Evolutionary conservation across 306 rosid species (phyloP).

Genomic region (Cicer arietinum): DNA sequence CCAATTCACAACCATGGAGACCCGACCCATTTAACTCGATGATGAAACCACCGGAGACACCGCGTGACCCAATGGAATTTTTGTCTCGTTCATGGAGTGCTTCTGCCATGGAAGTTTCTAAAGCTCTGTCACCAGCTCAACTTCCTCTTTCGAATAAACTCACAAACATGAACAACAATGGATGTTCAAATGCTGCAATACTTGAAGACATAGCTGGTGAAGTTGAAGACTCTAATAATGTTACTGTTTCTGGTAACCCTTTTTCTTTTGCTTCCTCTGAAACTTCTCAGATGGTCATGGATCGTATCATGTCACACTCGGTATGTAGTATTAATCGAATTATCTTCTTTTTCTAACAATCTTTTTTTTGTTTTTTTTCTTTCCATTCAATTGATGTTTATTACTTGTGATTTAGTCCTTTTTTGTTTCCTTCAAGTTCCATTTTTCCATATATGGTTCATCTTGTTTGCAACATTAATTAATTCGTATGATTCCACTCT

Average conservation of each 20-base stretch:
- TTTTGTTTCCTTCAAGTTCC: neutral
- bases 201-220: slow-evolving; percentile 71
- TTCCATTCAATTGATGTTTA: neutral
- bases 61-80: slow-evolving; percentile 85
- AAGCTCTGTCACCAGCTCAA: slow-evolving; percentile 69
- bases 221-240: slow-evolving; percentile 56
- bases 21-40: slow-evolving; percentile 55
- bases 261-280: slow-evolving; percentile 88
- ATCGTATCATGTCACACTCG: slow-evolving; percentile 95
- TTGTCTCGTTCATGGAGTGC: slow-evolving; percentile 92
- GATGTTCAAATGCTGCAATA: slow-evolving; percentile 40
- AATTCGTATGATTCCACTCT: no score
- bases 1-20: slow-evolving; percentile 57
- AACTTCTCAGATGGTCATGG: slow-evolving; percentile 95
- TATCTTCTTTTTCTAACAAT: neutral
- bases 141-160: slow-evolving; percentile 15
- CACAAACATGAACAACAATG: neutral
- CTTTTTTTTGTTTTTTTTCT: neutral
- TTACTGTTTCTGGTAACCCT: slow-evolving; percentile 78
- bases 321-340: slow-evolving; percentile 45
- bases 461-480: neutral
- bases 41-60: slow-evolving; percentile 63
- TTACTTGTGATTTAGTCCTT: neutral
- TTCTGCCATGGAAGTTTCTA: slow-evolving; percentile 85
- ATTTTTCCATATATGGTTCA: neutral